Evolutionary conservation across 371 early-diverging fungal species (phyloP).

Genomic region (Mortierella sp.): DNA sequence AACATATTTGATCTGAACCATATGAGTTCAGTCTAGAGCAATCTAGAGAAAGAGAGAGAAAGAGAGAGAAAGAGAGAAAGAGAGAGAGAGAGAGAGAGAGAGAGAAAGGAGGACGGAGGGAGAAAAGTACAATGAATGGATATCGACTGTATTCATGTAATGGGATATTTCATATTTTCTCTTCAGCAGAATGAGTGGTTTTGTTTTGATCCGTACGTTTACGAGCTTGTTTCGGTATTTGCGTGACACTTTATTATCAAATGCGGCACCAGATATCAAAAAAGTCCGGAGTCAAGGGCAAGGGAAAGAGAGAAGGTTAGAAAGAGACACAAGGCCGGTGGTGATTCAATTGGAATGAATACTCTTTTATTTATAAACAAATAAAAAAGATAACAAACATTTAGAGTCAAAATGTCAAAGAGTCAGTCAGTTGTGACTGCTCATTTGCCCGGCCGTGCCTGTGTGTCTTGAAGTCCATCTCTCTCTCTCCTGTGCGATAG

Average conservation of each 20-base stretch:
- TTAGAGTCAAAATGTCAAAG: slow-evolving; percentile 9
- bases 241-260: slow-evolving; percentile 6
- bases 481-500: background rate
- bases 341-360: slow-evolving; percentile 7
- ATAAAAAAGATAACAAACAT: slow-evolving; percentile 16
- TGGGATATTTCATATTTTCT: background rate
- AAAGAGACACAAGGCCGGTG: background rate
- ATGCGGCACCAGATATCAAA: background rate
- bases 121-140: background rate
- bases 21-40: background rate
- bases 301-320: background rate
- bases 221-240: slow-evolving; percentile 2
- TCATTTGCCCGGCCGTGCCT: background rate
- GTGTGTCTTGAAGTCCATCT: background rate
- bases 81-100: background rate
- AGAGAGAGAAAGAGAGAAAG: background rate
- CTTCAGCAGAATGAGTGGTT: background rate
- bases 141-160: background rate
- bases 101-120: background rate
- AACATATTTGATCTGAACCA: background rate
- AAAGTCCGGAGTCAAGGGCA: slow-evolving; percentile 1
- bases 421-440: slow-evolving; percentile 26
- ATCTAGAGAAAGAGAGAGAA: background rate
- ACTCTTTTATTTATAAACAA: slow-evolving; percentile 1
- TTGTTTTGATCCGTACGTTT: slow-evolving; percentile 1